Base-by-base conservation (phyloP, 2,329 filamentous ascomycete genomes). In the Zasmidium citrigriseum region DNA sequence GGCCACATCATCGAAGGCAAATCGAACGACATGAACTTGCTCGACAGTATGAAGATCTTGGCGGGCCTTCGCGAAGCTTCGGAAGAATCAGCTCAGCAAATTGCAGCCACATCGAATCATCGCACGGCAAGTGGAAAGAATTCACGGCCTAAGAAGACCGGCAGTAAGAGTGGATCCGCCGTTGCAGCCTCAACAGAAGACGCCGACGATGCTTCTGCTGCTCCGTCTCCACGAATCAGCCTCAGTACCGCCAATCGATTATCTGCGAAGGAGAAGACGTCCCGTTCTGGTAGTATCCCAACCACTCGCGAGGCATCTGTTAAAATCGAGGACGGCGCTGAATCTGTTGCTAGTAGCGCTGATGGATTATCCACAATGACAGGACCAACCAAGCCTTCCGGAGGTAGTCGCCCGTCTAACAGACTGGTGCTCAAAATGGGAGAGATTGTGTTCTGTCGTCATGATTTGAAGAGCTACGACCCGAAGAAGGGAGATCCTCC, bases 371-470 rank as follows among this genome's bases (percentile, higher is more conserved):
- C 67, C 4, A 67, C 60, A 16, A 54, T 65, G 34, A 60, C 61
- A 23, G 62, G 61, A 12, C 41, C 61, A 14, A 50, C 49, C 72
- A 76, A 76, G 72, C 54, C 62, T 12, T 65, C 61, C 24, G 57
- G 54, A 29, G 55, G 51, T 44, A 59, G 56, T 45, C 68, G 70
- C 23, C 53, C 66, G 21, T 61, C 63, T 16, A 68, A 68, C 46
- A 66, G 72, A 10, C 64, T 73, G 1, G 70, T 71, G 18, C 64
- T 74, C 27, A 68, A 68, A 24, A 72, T 76, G 21, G 73, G 77
- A 65, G 79, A 79, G 55, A 77, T 80, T 63, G 80, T 82, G 48
- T 78, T 82, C 69, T 81, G 80, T 69, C 77, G 79, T 54, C 78
- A 80, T 64, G 74, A 75, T 63, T 59, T 63, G 38, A 67, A 66